phyloP scores from a whole-genome alignment of 139 green algal species.

The Ettlia oleoabundans region DNA sequence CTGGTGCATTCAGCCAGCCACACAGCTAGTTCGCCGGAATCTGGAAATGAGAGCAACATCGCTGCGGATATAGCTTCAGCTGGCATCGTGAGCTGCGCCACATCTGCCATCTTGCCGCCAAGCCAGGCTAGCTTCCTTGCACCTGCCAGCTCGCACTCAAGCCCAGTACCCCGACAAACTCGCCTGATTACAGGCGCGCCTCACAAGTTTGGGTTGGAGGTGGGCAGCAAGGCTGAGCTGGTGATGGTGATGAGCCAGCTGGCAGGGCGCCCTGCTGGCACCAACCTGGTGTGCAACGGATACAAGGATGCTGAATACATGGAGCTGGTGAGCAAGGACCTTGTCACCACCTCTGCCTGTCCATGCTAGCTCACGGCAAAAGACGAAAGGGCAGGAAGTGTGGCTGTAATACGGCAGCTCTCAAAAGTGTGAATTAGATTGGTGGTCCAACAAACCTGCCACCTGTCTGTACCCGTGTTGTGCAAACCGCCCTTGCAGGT shows the following conservation, averaged over 20 bases:
- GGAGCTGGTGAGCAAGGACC: slow-evolving; percentile 58
- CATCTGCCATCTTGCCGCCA: background rate
- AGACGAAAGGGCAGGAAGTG: too few relatives aligned
- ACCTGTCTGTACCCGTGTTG: background rate
- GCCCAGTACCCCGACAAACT: background rate
- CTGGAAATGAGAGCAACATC: too few relatives aligned
- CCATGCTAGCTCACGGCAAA: too few relatives aligned
- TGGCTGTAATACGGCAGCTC: too few relatives aligned
- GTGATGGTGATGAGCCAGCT: slow-evolving; percentile 58
- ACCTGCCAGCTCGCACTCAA: too few relatives aligned
- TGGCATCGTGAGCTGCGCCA: background rate
- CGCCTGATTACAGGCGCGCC: slow-evolving; percentile 13
- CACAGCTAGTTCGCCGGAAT: too few relatives aligned
- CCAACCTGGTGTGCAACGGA: slow-evolving; percentile 75
- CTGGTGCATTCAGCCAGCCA: too few relatives aligned
- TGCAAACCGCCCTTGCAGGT: slow-evolving; percentile 22
- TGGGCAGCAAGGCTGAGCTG: slow-evolving; percentile 73
- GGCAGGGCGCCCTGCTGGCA: slow-evolving; percentile 28
- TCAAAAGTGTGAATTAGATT: too few relatives aligned
- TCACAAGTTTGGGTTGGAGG: slow-evolving; percentile 65
- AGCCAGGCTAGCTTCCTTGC: too few relatives aligned
- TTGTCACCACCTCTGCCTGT: too few relatives aligned
- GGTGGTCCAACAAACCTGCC: background rate
- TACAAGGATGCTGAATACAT: slow-evolving; percentile 78
- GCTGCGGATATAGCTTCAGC: too few relatives aligned